These are phyloP conservation scores for Hygrocybe coccinea DNA, from an alignment of 768 basidiomycete genomes.

Conservation along the genomic window DNA sequence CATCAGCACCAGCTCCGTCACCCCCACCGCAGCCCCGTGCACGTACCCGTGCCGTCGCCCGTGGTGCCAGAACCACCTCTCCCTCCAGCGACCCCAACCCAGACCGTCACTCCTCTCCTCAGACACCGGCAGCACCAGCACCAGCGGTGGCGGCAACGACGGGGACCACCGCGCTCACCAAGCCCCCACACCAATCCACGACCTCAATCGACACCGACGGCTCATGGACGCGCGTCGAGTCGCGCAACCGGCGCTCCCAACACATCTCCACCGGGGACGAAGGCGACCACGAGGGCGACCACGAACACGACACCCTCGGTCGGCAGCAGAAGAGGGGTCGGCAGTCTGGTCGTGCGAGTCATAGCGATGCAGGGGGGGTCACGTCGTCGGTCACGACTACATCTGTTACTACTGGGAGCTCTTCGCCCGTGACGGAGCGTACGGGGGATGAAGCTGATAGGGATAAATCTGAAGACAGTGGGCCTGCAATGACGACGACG, in stretches of 20 bases:
- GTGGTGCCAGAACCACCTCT: too few relatives aligned
- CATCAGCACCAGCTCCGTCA: too few relatives aligned
- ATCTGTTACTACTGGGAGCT: conserved; percentile 35
- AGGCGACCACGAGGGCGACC: neutral
- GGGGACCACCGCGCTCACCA: conserved; percentile 1
- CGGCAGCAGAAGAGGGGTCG: neutral
- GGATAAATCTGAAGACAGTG: too few relatives aligned
- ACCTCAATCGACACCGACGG: conserved; percentile 48
- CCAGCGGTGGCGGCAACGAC: too few relatives aligned
- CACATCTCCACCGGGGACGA: neutral
- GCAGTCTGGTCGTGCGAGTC: conserved; percentile 32
- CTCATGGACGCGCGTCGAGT: conserved; percentile 70
- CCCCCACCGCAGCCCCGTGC: too few relatives aligned
- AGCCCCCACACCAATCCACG: conserved; percentile 29
- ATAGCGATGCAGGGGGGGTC: conserved; percentile 44
- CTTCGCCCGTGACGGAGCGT: conserved; percentile 36
- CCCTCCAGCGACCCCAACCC: too few relatives aligned
- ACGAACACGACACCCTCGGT: neutral
- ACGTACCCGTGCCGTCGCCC: too few relatives aligned
- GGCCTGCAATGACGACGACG: too few relatives aligned
- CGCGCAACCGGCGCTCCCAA: conserved; percentile 30
- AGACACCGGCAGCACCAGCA: too few relatives aligned
- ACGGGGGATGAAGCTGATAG: conserved; percentile 22
- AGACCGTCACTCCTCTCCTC: too few relatives aligned
- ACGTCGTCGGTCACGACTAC: conserved; percentile 44